phyloP scores from a whole-genome alignment of 2,329 filamentous ascomycete genomes.

The Teratosphaeria destructans region DNA sequence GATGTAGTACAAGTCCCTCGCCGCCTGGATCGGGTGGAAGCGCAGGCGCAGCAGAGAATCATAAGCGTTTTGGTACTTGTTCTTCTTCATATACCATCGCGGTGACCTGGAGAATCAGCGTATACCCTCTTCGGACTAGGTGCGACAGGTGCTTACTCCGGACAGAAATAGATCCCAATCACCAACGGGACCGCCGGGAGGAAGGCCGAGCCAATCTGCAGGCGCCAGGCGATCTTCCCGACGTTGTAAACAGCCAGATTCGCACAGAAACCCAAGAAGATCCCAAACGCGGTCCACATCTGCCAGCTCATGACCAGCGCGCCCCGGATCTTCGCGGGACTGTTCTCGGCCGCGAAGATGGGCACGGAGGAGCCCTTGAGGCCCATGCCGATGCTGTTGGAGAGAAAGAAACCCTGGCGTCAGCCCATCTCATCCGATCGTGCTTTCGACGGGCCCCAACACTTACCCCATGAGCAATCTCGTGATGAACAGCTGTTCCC shows the following conservation, averaged over 20 bases:
- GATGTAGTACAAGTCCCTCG: slow-evolving; percentile 32
- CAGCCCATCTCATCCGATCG: slow-evolving; percentile 9
- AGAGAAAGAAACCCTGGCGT: slow-evolving; percentile 13
- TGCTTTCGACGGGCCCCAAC: neutral
- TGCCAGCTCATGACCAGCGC: slow-evolving; percentile 40
- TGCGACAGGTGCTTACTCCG: slow-evolving; percentile 26
- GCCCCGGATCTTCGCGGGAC: slow-evolving; percentile 28
- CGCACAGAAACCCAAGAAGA: slow-evolving; percentile 35
- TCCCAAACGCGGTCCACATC: slow-evolving; percentile 34
- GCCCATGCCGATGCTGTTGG: slow-evolving; percentile 30
- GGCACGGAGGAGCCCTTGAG: slow-evolving; percentile 36
- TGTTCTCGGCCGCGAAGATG: slow-evolving; percentile 30
- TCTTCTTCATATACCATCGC: slow-evolving; percentile 31
- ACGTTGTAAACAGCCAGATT: slow-evolving; percentile 13
- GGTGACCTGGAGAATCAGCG: slow-evolving; percentile 2
- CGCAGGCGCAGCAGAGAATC: slow-evolving; percentile 25
- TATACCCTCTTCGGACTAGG: neutral
- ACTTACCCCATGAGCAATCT: neutral
- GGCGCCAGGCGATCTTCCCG: slow-evolving; percentile 17
- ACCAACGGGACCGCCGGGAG: slow-evolving; percentile 24
- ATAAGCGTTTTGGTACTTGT: slow-evolving; percentile 28
- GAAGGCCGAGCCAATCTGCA: slow-evolving; percentile 30
- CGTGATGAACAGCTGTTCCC: slow-evolving; percentile 25
- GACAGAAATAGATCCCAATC: slow-evolving; percentile 30
- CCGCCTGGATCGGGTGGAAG: slow-evolving; percentile 27